Conservation (phyloP, 495 filamentous ascomycete genomes). For the Penicillium angulare region DNA sequence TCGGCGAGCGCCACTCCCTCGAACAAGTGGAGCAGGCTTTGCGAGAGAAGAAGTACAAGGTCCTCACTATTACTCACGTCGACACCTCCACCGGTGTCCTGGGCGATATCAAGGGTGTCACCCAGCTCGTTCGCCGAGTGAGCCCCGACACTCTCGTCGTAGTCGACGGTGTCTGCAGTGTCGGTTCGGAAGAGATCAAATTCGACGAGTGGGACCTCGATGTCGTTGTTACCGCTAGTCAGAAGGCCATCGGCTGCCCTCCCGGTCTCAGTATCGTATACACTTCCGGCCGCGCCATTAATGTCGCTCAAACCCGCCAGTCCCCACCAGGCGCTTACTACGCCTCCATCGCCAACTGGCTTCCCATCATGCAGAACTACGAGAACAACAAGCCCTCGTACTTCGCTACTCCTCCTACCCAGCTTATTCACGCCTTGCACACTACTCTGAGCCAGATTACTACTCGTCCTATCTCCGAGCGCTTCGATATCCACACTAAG, state of each 20-base stretch:
- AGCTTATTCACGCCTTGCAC: conserved; percentile 91
- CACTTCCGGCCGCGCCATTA: conserved; percentile 85
- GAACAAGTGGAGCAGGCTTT: conserved; percentile 83
- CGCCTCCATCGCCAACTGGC: conserved; percentile 94
- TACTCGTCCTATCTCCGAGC: conserved; percentile 67
- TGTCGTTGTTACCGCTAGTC: conserved; percentile 87
- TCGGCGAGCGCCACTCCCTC: conserved; percentile 85
- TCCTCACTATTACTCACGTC: conserved; percentile 92
- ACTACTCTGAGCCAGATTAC: conserved; percentile 89
- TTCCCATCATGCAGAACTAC: conserved; percentile 98
- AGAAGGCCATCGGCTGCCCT: conserved; percentile 95
- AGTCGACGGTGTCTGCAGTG: conserved; percentile 95
- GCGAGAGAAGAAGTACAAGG: conserved; percentile 84
- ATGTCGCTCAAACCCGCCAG: conserved; percentile 74
- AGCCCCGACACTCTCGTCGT: conserved; percentile 87
- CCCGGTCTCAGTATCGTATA: conserved; percentile 92
- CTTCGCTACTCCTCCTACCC: conserved; percentile 94
- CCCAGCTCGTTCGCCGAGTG: conserved; percentile 77
- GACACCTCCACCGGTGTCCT: conserved; percentile 96
- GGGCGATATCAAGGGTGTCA: conserved; percentile 79
- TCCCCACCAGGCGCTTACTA: conserved; percentile 84
- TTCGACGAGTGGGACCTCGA: conserved; percentile 96
- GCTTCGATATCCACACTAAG: conserved; percentile 74
- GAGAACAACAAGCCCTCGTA: conserved; percentile 96
- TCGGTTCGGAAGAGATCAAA: conserved; percentile 90